Conservation (phyloP, 192 early-diverging fungal species). For the Entomortierella beljakovae region DNA sequence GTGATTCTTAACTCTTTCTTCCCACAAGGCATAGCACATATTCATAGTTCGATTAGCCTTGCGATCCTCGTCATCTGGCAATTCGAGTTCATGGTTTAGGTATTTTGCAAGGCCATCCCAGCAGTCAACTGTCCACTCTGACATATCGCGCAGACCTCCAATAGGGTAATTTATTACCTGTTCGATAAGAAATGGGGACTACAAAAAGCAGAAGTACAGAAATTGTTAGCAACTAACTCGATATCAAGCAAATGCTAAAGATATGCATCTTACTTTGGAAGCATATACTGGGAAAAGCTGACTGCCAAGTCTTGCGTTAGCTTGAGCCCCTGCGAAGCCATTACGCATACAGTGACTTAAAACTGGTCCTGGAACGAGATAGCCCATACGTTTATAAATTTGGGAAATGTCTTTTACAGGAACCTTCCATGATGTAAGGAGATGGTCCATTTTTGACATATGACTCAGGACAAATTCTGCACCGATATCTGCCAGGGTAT, state of each 20-base stretch:
- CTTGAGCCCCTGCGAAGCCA: constrained; percentile 70
- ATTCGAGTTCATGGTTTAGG: constrained; percentile 53
- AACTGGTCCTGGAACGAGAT: constrained; percentile 48
- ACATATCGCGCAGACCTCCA: constrained; percentile 78
- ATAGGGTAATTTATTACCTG: constrained; percentile 75
- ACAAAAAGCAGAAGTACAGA: not conserved
- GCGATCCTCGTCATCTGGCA: constrained; percentile 26
- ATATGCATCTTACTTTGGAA: constrained; percentile 57
- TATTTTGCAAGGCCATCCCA: constrained; percentile 61
- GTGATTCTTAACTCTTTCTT: constrained; percentile 13
- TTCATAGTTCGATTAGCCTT: constrained; percentile 23
- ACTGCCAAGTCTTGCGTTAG: constrained; percentile 64
- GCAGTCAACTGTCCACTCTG: constrained; percentile 65
- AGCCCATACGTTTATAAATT: constrained; percentile 68
- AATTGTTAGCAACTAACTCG: not conserved
- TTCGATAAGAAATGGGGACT: constrained; percentile 83
- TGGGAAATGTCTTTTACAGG: constrained; percentile 72
- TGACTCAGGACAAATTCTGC: constrained; percentile 71
- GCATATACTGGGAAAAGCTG: constrained; percentile 69
- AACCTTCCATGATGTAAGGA: constrained; percentile 64
- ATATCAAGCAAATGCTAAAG: not conserved
- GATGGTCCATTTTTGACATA: constrained; percentile 44
- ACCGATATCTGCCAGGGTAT: constrained; percentile 70
- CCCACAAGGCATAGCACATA: constrained; percentile 49
- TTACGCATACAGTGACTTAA: constrained; percentile 66